These are phyloP conservation scores for Erodium trifolium DNA, from an alignment of 441 rosid species.

Conservation along the genomic window DNA sequence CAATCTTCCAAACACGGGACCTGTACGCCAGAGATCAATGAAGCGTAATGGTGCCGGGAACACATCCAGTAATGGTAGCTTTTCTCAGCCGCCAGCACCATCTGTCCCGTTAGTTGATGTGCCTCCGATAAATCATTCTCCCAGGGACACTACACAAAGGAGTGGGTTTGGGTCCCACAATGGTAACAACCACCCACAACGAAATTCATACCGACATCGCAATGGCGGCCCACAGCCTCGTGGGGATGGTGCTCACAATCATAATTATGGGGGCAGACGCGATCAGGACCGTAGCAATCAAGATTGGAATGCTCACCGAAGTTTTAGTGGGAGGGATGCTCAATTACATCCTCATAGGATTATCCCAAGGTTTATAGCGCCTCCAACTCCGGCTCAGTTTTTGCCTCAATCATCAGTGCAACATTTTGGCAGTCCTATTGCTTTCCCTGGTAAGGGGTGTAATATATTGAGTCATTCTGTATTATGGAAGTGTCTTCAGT, in stretches of 20 bases:
- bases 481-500: constrained; percentile 2
- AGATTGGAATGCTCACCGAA: constrained; percentile 50
- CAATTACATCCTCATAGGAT: constrained; percentile 56
- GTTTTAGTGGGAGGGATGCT: constrained; percentile 53
- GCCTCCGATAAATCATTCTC: constrained; percentile 35
- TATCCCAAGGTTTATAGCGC: constrained; percentile 39
- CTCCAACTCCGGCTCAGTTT: constrained; percentile 37
- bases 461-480: constrained; percentile 12
- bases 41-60: constrained; percentile 33
- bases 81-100: constrained; percentile 32
- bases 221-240: constrained; percentile 46
- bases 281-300: constrained; percentile 68
- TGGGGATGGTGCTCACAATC: constrained; percentile 53
- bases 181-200: constrained; percentile 44
- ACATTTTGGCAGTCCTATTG: constrained; percentile 46
- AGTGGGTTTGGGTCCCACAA: constrained; percentile 31
- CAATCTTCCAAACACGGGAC: constrained; percentile 33
- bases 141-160: constrained; percentile 43
- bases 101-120: constrained; percentile 31
- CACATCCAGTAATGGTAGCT: constrained; percentile 35
- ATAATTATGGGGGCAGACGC: constrained; percentile 48
- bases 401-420: constrained; percentile 40
- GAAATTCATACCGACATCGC: constrained; percentile 41
- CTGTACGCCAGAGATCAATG: constrained; percentile 35
- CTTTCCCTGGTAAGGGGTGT: constrained; percentile 53